These are phyloP conservation scores for Tillandsia leiboldiana DNA, from an alignment of 176 grass and related monocot species.

Conservation along the genomic window DNA sequence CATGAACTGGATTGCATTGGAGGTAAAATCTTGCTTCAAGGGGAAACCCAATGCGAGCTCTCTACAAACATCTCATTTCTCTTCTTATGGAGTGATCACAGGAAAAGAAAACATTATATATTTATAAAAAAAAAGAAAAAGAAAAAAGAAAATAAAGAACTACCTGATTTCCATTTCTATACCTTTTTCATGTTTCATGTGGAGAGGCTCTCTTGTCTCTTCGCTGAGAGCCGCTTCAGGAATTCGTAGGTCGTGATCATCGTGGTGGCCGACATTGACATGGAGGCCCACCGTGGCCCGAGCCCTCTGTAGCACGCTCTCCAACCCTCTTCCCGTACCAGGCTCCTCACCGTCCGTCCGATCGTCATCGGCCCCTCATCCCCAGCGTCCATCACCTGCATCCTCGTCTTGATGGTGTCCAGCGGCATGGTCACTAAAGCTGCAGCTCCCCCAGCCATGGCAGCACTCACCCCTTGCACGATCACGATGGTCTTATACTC, in stretches of 20 bases:
- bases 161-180: conserved; percentile 1
- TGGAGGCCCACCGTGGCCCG: conserved; percentile 75
- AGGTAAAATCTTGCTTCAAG: background rate
- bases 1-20: background rate
- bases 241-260: conserved; percentile 90
- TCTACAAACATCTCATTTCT: background rate
- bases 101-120: background rate
- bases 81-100: background rate
- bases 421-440: conserved; percentile 71
- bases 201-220: conserved; percentile 27
- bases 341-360: conserved; percentile 31
- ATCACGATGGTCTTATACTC: conserved; percentile 52
- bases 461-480: conserved; percentile 59
- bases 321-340: conserved; percentile 70
- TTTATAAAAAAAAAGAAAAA: background rate
- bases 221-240: conserved; percentile 66
- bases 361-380: conserved; percentile 34
- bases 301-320: conserved; percentile 60
- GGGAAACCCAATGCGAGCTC: background rate
- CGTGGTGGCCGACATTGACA: conserved; percentile 68
- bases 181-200: conserved; percentile 1
- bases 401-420: conserved; percentile 83
- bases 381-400: conserved; percentile 66
- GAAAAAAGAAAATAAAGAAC: background rate
- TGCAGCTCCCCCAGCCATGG: conserved; percentile 43